Base-by-base conservation (phyloP, 208 protist genomes). In the Trypanosoma mega region DNA sequence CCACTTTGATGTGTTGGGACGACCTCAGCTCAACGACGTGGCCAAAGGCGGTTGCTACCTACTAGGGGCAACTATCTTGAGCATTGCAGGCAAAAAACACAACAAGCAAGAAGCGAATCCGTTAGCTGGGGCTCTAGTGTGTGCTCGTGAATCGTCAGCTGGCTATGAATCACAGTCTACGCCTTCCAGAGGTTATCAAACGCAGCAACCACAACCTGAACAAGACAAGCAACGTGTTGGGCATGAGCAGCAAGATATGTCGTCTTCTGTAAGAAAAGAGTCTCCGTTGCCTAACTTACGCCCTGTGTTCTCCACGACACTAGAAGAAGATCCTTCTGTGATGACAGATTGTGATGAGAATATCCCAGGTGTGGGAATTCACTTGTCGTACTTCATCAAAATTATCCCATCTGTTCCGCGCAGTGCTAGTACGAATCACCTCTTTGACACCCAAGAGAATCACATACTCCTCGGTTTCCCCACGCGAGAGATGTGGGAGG, bases 11-110 rank as follows among this genome's bases (percentile, higher is more conserved):
- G 55, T 31, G 11, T 18, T 33, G 21, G 16, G 33, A n/a, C 39
- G 55, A 14, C 55, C 55, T n/a, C 55, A 26, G 24, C 39, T 62
- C 12, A 7, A 24, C n/a, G 45, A 49, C 2, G 47, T 11, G 4
- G 55, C 55, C 18, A 62, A 62, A 23, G 55, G 55, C n/a, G 55
- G 55, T 23, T 62, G 55, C 30, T 62, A 62, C 30, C 18, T 62
- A 3, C 39, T 62, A 16, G 55, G 55, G 30, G 55, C 55, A 12
- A 62, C 43, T 31, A 62, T 62, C 14, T 31, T 62, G 16, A 18
- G 11, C 9, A 62, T 62, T 36, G 8, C 18, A 9, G 20, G 27
- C 21, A n/a, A 31, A 27, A 27, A 11, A 18, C 14, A 48, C 12
- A 39, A 62, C 20, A 23, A 47, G 23, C 39, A 44, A n/a, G 16